Conservation (phyloP, 2,329 filamentous ascomycete species). For the Botryosphaeria dothidea region DNA sequence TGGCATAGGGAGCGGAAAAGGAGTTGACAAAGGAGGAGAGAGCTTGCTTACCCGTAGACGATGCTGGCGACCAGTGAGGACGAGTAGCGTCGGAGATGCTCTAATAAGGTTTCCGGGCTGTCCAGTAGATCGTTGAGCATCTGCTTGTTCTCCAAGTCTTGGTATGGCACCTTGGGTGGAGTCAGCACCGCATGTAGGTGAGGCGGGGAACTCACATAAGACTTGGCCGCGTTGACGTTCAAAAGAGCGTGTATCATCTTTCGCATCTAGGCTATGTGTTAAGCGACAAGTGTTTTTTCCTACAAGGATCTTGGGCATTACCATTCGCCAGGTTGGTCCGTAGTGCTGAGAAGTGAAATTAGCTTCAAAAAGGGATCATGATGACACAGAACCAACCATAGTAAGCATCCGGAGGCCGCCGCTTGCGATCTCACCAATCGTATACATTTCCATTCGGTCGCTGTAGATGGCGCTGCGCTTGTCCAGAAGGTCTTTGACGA, state of each 20-base stretch:
- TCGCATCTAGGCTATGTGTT: constrained; percentile 16
- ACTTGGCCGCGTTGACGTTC: constrained; percentile 22
- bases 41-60: constrained; percentile 46
- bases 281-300: background rate
- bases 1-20: background rate
- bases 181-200: background rate
- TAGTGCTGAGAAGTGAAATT: constrained; percentile 22
- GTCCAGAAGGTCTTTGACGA: constrained; percentile 55
- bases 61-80: constrained; percentile 53
- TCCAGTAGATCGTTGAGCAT: constrained; percentile 54
- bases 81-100: constrained; percentile 51
- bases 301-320: background rate
- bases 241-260: constrained; percentile 24
- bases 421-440: constrained; percentile 31
- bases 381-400: constrained; percentile 23
- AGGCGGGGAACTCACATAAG: constrained; percentile 21
- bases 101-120: constrained; percentile 42
- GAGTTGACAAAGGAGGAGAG: background rate
- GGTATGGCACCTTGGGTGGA: constrained; percentile 49
- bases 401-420: constrained; percentile 24
- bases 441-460: constrained; percentile 45
- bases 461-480: constrained; percentile 54
- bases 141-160: constrained; percentile 57
- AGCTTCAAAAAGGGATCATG: background rate
- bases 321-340: constrained; percentile 24